phyloP scores from a whole-genome alignment of 176 grass and related monocot species.

The Oryza meridionalis region DNA sequence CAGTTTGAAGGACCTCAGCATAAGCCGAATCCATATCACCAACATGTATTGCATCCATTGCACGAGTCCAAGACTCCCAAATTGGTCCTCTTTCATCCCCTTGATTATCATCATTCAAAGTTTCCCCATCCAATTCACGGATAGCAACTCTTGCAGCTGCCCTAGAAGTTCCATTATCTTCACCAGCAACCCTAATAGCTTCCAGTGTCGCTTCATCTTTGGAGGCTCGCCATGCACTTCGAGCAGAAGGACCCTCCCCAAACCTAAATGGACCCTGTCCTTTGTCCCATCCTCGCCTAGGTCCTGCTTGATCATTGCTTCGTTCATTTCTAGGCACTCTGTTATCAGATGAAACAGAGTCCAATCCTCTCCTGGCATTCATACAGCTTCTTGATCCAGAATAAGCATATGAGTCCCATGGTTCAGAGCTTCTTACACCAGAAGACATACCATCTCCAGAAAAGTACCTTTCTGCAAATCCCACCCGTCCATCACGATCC shows the following conservation, averaged over 20 bases:
- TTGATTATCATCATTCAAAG: conserved; percentile 70
- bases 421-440: conserved; percentile 66
- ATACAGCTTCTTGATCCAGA: conserved; percentile 61
- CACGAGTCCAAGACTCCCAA: conserved; percentile 85
- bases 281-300: conserved; percentile 84
- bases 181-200: conserved; percentile 92
- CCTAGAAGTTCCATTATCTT: conserved; percentile 84
- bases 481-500: conserved; percentile 57
- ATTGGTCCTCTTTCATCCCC: conserved; percentile 71
- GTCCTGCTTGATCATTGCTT: conserved; percentile 50
- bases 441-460: conserved; percentile 61
- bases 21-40: conserved; percentile 83
- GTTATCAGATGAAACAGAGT: conserved; percentile 62
- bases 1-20: conserved; percentile 80
- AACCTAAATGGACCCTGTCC: conserved; percentile 76
- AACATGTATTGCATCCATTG: conserved; percentile 86
- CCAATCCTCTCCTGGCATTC: conserved; percentile 66
- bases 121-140: conserved; percentile 72
- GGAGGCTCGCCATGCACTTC: conserved; percentile 94
- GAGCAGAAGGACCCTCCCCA: conserved; percentile 94
- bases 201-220: conserved; percentile 98
- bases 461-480: conserved; percentile 72
- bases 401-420: conserved; percentile 71
- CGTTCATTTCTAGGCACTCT: conserved; percentile 58
- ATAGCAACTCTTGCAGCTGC: conserved; percentile 52